phyloP scores from a whole-genome alignment of 202 grass and related monocot species.

The Panicum hallii region DNA sequence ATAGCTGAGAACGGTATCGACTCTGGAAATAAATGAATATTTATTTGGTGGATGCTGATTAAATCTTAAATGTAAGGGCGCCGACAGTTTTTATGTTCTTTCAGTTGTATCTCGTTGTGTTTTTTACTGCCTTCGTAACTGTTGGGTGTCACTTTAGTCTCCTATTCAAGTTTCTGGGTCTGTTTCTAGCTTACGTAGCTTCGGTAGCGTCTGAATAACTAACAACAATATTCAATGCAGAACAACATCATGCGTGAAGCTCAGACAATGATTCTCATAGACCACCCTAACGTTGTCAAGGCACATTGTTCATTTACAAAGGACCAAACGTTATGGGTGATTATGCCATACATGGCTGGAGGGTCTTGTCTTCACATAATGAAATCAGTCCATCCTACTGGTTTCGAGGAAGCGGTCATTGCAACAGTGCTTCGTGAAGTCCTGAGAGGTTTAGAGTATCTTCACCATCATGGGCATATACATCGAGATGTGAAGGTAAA shows the following conservation, averaged over 20 bases:
- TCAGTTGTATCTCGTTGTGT: not conserved
- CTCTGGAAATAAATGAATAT: not conserved
- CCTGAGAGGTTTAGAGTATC: slow-evolving; percentile 88
- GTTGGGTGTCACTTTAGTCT: not conserved
- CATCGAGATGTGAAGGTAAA: slow-evolving; percentile 96
- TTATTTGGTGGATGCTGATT: not conserved
- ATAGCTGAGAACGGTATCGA: not conserved
- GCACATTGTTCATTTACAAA: slow-evolving; percentile 89
- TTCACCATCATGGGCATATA: slow-evolving; percentile 92
- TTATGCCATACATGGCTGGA: slow-evolving; percentile 96
- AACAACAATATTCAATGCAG: slow-evolving; percentile 48
- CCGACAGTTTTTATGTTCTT: not conserved
- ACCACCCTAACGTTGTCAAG: slow-evolving; percentile 92
- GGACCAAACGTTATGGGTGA: slow-evolving; percentile 75
- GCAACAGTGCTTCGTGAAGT: slow-evolving; percentile 85
- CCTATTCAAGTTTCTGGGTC: not conserved
- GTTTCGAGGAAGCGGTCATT: slow-evolving; percentile 83
- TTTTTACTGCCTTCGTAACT: not conserved
- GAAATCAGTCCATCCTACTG: slow-evolving; percentile 82
- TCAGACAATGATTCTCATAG: slow-evolving; percentile 90
- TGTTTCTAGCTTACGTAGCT: not conserved
- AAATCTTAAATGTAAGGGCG: not conserved
- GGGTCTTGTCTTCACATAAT: slow-evolving; percentile 99
- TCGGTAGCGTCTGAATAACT: slow-evolving; percentile 8
- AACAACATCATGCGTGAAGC: slow-evolving; percentile 91